These are phyloP conservation scores for Emmonsiellopsis sp. DNA, from an alignment of 2,329 filamentous ascomycete species.

Conservation along the genomic window DNA sequence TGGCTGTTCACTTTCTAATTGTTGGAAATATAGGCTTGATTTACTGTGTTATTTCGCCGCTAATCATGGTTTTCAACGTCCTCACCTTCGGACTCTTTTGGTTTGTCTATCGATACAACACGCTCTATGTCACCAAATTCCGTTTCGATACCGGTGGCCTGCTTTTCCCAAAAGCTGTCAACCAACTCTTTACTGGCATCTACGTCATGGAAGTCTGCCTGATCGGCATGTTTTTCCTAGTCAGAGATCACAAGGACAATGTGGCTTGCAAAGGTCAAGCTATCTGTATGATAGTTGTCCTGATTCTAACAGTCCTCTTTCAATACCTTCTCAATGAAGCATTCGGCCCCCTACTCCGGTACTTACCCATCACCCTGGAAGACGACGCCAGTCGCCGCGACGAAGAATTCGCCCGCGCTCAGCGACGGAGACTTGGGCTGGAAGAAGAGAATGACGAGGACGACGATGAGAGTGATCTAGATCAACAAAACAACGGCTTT, in stretches of 20 bases:
- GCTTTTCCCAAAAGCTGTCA: conserved; percentile 84
- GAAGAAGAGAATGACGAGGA: conserved; percentile 43
- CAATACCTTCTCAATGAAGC: conserved; percentile 73
- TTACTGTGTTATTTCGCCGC: conserved; percentile 78
- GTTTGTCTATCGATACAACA: conserved; percentile 94
- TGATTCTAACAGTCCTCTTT: conserved; percentile 63
- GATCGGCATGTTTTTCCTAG: conserved; percentile 81
- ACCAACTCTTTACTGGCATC: conserved; percentile 87
- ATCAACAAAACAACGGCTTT: conserved; percentile 34
- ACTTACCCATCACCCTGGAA: conserved; percentile 88
- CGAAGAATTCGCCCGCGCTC: conserved; percentile 73
- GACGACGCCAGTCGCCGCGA: conserved; percentile 91
- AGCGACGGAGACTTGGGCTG: conserved; percentile 60
- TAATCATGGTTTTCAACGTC: conserved; percentile 88
- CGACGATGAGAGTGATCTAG: conserved; percentile 28
- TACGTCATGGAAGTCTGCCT: conserved; percentile 92
- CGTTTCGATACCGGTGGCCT: conserved; percentile 85
- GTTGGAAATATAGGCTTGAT: conserved; percentile 48
- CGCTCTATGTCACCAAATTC: conserved; percentile 88
- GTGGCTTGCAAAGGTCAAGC: conserved; percentile 65
- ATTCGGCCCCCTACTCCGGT: conserved; percentile 77
- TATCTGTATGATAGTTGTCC: conserved; percentile 70
- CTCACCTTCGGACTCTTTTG: conserved; percentile 87
- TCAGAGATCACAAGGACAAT: conserved; percentile 46
- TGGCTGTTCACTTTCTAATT: background rate